These are phyloP conservation scores for Prototheca cutis DNA, from an alignment of 163 green algal genomes.

Conservation along the genomic window DNA sequence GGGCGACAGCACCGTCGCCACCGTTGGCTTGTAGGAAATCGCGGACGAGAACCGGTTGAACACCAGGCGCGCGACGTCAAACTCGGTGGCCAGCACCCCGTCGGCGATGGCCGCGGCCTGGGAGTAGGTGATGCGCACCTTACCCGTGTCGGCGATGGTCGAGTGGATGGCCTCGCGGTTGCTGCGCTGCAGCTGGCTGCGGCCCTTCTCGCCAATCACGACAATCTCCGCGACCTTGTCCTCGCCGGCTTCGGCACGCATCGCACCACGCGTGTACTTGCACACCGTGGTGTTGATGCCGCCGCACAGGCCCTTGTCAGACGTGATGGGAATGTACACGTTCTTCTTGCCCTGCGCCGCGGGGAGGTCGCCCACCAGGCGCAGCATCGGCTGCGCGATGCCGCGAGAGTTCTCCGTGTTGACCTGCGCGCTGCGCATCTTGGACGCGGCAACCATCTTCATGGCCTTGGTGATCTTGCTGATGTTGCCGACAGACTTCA, in stretches of 20 bases:
- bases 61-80: slow-evolving; percentile 68
- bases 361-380: slow-evolving; percentile 86
- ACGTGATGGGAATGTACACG: slow-evolving; percentile 77
- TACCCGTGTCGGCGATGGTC: slow-evolving; percentile 65
- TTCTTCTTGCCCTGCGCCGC: slow-evolving; percentile 57
- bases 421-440: slow-evolving; percentile 84
- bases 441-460: slow-evolving; percentile 99
- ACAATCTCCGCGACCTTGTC: slow-evolving; percentile 38
- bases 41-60: slow-evolving; percentile 92
- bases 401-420: slow-evolving; percentile 73
- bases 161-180: slow-evolving; percentile 41
- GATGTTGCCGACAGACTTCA: slow-evolving; percentile 96
- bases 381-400: slow-evolving; percentile 72
- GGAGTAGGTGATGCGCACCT: slow-evolving; percentile 72
- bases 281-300: slow-evolving; percentile 93
- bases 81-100: slow-evolving; percentile 79
- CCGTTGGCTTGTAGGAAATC: slow-evolving; percentile 89
- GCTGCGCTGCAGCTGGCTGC: slow-evolving; percentile 68
- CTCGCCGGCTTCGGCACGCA: slow-evolving; percentile 21
- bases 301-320: slow-evolving; percentile 93
- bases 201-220: slow-evolving; percentile 89
- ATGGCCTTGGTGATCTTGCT: slow-evolving; percentile 99
- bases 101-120: slow-evolving; percentile 60
- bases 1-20: slow-evolving; percentile 83
- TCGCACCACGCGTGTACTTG: slow-evolving; percentile 58